Evolutionary conservation across 257 asterid species (phyloP).

Genomic region (Solanum etuberosum): DNA sequence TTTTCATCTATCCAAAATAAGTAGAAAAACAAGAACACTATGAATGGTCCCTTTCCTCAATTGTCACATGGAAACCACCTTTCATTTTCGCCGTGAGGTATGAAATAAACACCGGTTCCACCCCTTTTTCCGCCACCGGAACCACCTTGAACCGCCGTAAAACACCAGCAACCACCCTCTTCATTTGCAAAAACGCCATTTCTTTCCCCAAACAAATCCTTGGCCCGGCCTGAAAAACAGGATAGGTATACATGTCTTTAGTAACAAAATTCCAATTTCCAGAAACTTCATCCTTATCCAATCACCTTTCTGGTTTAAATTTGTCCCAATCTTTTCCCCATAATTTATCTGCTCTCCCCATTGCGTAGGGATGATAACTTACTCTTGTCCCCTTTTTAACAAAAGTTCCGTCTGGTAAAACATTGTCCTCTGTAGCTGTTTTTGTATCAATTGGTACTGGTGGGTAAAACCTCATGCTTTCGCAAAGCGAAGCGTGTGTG

Average conservation of each 20-base stretch:
- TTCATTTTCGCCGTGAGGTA: constrained; percentile 33
- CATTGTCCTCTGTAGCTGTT: neutral
- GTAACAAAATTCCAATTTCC: neutral
- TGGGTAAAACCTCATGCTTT: neutral
- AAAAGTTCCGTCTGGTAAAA: neutral
- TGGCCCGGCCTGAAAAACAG: neutral
- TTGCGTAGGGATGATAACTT: neutral
- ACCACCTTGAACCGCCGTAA: neutral
- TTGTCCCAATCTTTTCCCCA: neutral
- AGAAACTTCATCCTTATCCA: neutral
- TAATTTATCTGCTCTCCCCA: neutral
- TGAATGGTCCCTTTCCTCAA: constrained; percentile 8
- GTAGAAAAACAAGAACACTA: neutral
- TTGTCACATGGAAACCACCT: constrained; percentile 37
- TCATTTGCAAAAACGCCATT: neutral
- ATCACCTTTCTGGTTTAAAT: neutral
- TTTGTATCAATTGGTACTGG: neutral
- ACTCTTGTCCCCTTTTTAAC: neutral
- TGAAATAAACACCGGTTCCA: constrained; percentile 1
- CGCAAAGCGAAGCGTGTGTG: neutral
- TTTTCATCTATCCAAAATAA: too few species aligned
- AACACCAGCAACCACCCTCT: neutral
- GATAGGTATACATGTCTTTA: neutral
- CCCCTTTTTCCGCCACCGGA: neutral
- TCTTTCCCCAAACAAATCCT: neutral